A percentile compares a stretch with the other conserved stretches of the same genome.
These are phyloP conservation scores for Xerocomus spinulosus DNA, from an alignment of 768 basidiomycete genomes.

Conservation along the genomic window DNA sequence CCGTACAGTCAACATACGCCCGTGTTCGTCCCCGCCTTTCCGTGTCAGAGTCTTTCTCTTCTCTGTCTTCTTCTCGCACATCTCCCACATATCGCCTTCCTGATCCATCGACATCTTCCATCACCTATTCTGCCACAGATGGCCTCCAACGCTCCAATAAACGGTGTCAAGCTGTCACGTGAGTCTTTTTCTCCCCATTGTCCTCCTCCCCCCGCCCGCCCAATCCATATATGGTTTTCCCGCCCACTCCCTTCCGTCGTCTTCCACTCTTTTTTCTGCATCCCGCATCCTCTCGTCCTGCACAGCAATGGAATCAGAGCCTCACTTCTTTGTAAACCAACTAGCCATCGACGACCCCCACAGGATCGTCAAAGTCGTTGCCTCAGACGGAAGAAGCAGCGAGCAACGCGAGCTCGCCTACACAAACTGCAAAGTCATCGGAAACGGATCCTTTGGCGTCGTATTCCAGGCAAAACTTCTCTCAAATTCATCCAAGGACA, in stretches of 20 bases:
- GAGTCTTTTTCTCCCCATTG: conserved; percentile 35
- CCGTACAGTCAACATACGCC: conserved; percentile 1
- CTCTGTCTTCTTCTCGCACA: background rate
- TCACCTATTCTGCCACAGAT: conserved; percentile 36
- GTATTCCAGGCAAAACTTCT: conserved; percentile 94
- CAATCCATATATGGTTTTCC: conserved; percentile 28
- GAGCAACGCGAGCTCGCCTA: conserved; percentile 86
- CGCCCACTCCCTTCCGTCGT: conserved; percentile 22
- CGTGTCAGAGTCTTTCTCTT: background rate
- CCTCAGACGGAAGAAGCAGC: conserved; percentile 91
- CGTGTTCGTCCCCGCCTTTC: conserved; percentile 11
- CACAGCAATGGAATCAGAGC: conserved; percentile 25
- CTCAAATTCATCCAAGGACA: conserved; percentile 51
- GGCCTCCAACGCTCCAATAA: conserved; percentile 77
- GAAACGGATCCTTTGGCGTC: conserved; percentile 98
- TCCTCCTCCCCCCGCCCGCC: conserved; percentile 18
- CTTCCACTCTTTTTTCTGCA: conserved; percentile 34
- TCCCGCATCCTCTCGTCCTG: conserved; percentile 18
- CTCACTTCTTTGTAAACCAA: conserved; percentile 23
- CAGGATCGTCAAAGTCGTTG: conserved; percentile 92
- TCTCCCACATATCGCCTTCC: conserved; percentile 10
- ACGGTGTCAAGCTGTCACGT: conserved; percentile 85
- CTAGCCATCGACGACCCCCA: conserved; percentile 92
- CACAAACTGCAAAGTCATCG: conserved; percentile 97
- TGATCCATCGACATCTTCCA: conserved; percentile 12